Base-by-base conservation (phyloP, 2,329 filamentous ascomycete species). In the Pseudofabraea citricarpa region DNA sequence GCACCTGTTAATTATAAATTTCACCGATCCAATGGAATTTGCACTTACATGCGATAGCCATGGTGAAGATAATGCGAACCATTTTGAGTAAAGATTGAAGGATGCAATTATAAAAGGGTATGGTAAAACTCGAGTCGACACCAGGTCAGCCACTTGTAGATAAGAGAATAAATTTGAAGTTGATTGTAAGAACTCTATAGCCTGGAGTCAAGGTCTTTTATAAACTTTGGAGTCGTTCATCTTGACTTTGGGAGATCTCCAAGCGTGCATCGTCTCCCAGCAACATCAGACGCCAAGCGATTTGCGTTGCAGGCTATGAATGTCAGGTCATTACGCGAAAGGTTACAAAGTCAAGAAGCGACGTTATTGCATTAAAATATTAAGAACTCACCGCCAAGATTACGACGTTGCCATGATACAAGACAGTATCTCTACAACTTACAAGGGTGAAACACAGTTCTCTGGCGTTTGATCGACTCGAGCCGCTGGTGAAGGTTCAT, bases 31-130 rank as follows among this genome's bases (percentile, higher is more conserved):
- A 13, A 13, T 21, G 5, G 23, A 22, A 7, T 21, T 21, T 19
- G 16, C 22, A 50, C 61, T 54, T 56, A 64, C 61, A 57, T 43
- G 56, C 49, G 23, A 64, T 40, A 39, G 50, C 43, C 39, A 56
- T 46, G 40, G 57, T 45, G 50, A 58, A 47, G 46, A 46, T 58
- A 47, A 64, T 49, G 53, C 55, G 59, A 50, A 63, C 62, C 62
- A 64, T 64, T 54, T 58, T 63, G 32, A 36, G 18, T 33, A 33
- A 16, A 16, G 8, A 16, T 33, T 7, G 31, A 9, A 9, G n/a
- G 20, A 20, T 36, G 18, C 15, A 18, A 2, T 16, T 16, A 18
- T 15, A 15, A 35, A 16, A 10, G 5, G 15, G 7, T 9, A 8
- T 36, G 12, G 3, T 16, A 19, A 12, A 19, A 36, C 15, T 36